Base-by-base conservation (phyloP, 2,329 filamentous ascomycete species). In the Hirsutella minnesotensis region DNA sequence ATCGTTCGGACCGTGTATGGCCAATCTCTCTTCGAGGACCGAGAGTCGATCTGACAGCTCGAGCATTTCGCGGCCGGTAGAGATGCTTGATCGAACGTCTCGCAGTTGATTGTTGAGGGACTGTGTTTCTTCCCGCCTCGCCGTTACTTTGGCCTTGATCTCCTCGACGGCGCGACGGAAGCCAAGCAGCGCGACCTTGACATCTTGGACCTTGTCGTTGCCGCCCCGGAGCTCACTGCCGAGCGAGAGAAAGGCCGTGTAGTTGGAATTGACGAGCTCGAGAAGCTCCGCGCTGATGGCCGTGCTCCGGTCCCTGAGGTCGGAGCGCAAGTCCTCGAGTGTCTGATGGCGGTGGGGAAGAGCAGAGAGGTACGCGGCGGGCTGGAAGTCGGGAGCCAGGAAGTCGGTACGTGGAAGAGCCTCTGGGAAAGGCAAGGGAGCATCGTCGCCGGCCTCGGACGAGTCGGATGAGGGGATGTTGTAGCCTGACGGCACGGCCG, bases 181-280 rank as follows among this genome's bases (percentile, higher is more conserved):
- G 0, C 87, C 87, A 46, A 96, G 61, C 43, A 98, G 64, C 0
- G 88, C 87, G 0, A 98, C 84, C 36, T 86, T 76, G 27, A 96
- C 83, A 56, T 94, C 87, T 58, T 94, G 89, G 1, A 95, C 82
- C 59, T 82, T 85, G 54, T 95, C 90, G 56, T 94, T 89, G 8
- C 94, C 94, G 3, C 89, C 89, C 42, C 79, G 77, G 36, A 98
- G 66, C 53, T 87, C 85, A 38, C 75, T 79, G 0, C 92, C 94
- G 0, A 98, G 66, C 0, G 81, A 81, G 4, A 98, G 64, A 53
- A 98, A 98, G 44, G 90, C 84, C 39, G 87, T 83, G 60, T 98
- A 96, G 63, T 98, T 94, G 41, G 83, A 77, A 58, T 98, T 98
- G 51, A 98, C 92, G 8, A 98, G 77, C 64, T 95, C 90, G 16